phyloP scores from a whole-genome alignment of 805 yeast genomes.

The Teunomyces lycoperdinae region DNA sequence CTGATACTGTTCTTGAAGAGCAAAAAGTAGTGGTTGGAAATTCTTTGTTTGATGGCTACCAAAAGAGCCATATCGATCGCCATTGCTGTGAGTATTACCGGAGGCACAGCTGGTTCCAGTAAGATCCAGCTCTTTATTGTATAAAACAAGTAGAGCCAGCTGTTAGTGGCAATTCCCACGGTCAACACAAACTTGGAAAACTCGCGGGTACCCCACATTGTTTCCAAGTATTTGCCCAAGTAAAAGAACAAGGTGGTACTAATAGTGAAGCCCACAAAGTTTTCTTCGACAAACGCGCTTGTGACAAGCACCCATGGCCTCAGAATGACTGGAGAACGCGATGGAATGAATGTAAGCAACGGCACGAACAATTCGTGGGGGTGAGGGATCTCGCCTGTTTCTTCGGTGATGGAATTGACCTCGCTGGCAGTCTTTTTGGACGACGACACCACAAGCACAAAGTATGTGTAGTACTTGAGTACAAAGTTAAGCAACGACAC shows the following conservation, averaged over 20 bases:
- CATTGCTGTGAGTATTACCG: conserved; percentile 52
- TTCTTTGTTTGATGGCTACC: conserved; percentile 63
- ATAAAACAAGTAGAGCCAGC: conserved; percentile 27
- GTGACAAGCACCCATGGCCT: conserved; percentile 54
- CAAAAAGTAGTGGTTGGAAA: conserved; percentile 57
- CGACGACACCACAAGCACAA: conserved; percentile 31
- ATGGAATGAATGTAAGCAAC: conserved; percentile 48
- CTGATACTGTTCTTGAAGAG: conserved; percentile 46
- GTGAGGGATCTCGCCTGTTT: conserved; percentile 38
- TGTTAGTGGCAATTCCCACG: conserved; percentile 34
- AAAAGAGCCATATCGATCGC: conserved; percentile 57
- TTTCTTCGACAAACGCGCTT: conserved; percentile 45
- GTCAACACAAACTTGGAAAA: conserved; percentile 46
- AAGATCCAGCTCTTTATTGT: conserved; percentile 12
- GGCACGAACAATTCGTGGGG: conserved; percentile 50
- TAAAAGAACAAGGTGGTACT: conserved; percentile 41
- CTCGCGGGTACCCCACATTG: conserved; percentile 60
- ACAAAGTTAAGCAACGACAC: conserved; percentile 31
- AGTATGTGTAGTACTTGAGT: conserved; percentile 37
- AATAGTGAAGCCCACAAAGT: conserved; percentile 34
- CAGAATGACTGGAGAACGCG: conserved; percentile 33
- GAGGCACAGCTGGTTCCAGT: conserved; percentile 25
- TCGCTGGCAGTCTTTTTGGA: conserved; percentile 22
- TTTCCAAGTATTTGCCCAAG: conserved; percentile 64
- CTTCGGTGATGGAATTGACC: conserved; percentile 24